These are phyloP conservation scores for Trichoderma gamsii DNA, from an alignment of 495 filamentous ascomycete genomes.

Conservation along the genomic window DNA sequence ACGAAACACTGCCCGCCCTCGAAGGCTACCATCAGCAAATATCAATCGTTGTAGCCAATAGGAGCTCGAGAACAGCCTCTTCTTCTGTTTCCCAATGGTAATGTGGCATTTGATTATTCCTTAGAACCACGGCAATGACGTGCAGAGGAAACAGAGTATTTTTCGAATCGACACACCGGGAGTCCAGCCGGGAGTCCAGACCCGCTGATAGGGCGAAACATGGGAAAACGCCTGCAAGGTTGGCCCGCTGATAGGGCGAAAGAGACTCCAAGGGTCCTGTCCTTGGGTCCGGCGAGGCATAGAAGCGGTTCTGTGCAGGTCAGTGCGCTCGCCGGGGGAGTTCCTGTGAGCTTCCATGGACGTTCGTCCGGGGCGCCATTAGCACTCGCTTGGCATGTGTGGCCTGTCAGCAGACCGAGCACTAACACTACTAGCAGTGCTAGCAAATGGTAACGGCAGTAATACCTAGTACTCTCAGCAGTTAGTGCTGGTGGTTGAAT, in stretches of 20 bases:
- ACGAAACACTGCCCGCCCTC: not conserved
- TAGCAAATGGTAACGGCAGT: not conserved
- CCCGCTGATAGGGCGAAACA: not conserved
- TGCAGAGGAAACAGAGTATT: not conserved
- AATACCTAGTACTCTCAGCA: too few relatives aligned
- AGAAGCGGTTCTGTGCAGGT: not conserved
- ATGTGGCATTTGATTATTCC: too few relatives aligned
- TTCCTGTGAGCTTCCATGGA: conserved; percentile 2
- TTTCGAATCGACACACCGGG: not conserved
- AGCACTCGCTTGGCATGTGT: not conserved
- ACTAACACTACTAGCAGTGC: not conserved
- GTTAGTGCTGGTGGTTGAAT: not conserved
- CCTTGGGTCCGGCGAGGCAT: not conserved
- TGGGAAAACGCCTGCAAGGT: not conserved
- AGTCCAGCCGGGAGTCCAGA: not conserved
- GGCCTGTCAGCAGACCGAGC: conserved; percentile 6
- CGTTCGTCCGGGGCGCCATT: not conserved
- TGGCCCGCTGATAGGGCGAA: conserved; percentile 9
- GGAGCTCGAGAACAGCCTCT: too few relatives aligned
- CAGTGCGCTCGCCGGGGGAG: not conserved
- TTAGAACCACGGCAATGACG: too few relatives aligned
- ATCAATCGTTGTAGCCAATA: too few relatives aligned
- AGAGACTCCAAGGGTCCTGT: not conserved
- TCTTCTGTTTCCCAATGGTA: too few relatives aligned
- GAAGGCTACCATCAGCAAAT: not conserved